Base-by-base conservation (phyloP, 495 filamentous ascomycete species). In the Thozetella sp. region DNA sequence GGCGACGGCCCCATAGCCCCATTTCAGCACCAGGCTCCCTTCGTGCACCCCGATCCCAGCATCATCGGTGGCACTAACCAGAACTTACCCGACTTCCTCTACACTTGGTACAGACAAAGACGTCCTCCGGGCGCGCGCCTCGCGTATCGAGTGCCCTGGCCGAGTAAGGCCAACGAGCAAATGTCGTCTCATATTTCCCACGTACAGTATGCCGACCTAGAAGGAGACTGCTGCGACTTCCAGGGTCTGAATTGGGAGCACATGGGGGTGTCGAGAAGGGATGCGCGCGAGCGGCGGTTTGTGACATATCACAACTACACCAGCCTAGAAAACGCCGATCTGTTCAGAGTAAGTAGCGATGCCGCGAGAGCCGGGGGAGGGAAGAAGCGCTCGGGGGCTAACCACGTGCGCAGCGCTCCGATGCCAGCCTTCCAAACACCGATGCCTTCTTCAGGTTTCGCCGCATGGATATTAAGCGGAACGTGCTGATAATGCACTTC, bases 221-320 rank as follows among this genome's bases (percentile, higher is more conserved):
- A 79, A 22, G 83, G 83, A 1, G 87, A 90, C 40, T 67, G 69
- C 20, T 90, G 76, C 63, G 93, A 96, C 67, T 70, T 92, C 25
- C 92, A 97, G 67, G 90, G 92, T 53, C 89, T 97, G 40, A 79
- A 90, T 51, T 97, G 93, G 86, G 77, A 81, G 10, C 76, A 77
- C 1, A 63, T 93, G 3, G 86, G 85, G 3, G 86, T 91, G 2
- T 83, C 79, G 19, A 83, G 88, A 48, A 67, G 73, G 4, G 77
- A 83, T 30, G 90, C 90, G 22, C 80, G 87, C 54, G 73, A 77
- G 26, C 75, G 86, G 43, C 84, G 91, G 27, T 67, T 76, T 46
- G 63, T 72, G 26, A 83, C 77, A 2, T 90, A 88, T 57, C 78
- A 67, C 53, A 89, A 88, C 60, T 88, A 88, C 58, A 75, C 76